phyloP scores from a whole-genome alignment of 352 stramenopile species.

The Pythium brachiatum region DNA sequence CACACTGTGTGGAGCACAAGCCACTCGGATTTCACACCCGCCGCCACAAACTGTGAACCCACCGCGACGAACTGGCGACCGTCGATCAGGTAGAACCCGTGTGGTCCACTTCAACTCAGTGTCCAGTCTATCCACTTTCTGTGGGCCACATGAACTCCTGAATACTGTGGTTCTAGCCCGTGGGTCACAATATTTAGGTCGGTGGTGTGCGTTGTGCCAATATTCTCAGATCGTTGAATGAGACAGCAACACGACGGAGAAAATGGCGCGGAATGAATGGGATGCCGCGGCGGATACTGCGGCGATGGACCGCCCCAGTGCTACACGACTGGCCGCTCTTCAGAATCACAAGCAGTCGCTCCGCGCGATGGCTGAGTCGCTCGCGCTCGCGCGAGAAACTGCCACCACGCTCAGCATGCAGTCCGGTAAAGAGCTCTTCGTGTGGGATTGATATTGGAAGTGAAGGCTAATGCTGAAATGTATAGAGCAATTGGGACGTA shows the following conservation, averaged over 20 bases:
- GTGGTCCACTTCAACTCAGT: neutral
- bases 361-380: slow-evolving; percentile 44
- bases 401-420: slow-evolving; percentile 68
- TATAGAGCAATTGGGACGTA: slow-evolving; percentile 59
- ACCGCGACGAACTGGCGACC: neutral
- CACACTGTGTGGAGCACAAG: neutral
- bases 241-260: neutral
- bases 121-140: too few relatives aligned
- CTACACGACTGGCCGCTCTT: slow-evolving; percentile 4
- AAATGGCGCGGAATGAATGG: slow-evolving; percentile 21
- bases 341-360: slow-evolving; percentile 53
- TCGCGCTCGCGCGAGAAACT: slow-evolving; percentile 47
- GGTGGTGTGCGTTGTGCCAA: neutral
- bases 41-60: too few relatives aligned
- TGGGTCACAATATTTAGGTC: neutral
- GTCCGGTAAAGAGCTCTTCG: slow-evolving; percentile 28
- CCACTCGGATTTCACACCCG: neutral
- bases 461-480: neutral
- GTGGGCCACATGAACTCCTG: too few relatives aligned
- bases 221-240: slow-evolving; percentile 14
- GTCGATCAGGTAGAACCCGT: neutral
- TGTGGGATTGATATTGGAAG: neutral
- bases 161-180: too few relatives aligned
- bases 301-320: neutral
- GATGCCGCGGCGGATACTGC: slow-evolving; percentile 2